Evolutionary conservation across 768 basidiomycete genomes (phyloP), one percentile per base, ranked within the genome.

Genomic region (Sutorius australiensis): DNA sequence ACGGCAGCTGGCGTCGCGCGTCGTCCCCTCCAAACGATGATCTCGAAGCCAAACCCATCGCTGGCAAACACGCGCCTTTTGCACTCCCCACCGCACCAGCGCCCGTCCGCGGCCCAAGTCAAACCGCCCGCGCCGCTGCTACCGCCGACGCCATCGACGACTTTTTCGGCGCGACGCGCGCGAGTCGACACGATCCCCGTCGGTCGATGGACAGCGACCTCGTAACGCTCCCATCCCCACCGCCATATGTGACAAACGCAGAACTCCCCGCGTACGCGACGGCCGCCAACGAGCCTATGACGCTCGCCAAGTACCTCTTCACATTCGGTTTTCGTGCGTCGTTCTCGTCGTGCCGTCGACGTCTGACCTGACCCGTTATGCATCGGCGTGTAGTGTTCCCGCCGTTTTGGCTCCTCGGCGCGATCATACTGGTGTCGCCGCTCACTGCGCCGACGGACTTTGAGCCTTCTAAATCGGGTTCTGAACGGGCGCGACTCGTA

Each of bases 301-400:
- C 77, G 39, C 72, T 80, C 51, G 77, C 77, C 1, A 71, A 66
- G 64, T 74, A 75, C 57, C 68, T 80, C 36, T 80, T 80, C 71
- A 76, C 72, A 54, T 76, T 73, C 28, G 79, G 79, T 21, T 80
- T 80, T 61, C 28, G 79, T 80, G 56, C 64, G 79, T 72, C 31
- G 2, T 34, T 11, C 16, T 31, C 12, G 21, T n/a, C 41, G 17
- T 14, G 6, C 11, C 10, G 19, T 17, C 11, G 21, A 42, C 3
- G 16, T 48, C 33, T 51, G 49, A 47, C 28, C n/a, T 24, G 24
- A 24, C 24, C 2, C 9, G 10, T 47, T 17, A 2, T 13, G 13
- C 5, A 0, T 31, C 10, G 19, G 52, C 14, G 55, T 33, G 1
- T 56, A 77, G 77, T 79, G 47, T 79, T 76, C 65, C 77, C 77